Conservation (phyloP, 805 yeast species). For the Ogataea philodendri region DNA sequence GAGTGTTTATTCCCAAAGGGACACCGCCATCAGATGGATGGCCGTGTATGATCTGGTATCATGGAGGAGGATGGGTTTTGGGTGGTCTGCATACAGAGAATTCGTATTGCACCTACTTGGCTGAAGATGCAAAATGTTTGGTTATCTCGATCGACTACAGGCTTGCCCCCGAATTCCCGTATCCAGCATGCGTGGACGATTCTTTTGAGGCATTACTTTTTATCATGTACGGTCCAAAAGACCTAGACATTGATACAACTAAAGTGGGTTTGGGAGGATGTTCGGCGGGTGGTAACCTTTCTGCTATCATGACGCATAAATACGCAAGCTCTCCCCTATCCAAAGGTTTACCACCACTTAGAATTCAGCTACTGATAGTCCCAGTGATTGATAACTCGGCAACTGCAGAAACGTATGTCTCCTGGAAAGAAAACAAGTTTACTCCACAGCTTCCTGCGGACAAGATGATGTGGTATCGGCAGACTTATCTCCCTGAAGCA, state of each 20-base stretch:
- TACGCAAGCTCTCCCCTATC: conserved; percentile 30
- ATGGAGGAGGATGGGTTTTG: conserved; percentile 38
- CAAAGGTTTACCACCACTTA: conserved; percentile 34
- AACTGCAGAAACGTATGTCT: conserved; percentile 32
- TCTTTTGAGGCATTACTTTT: conserved; percentile 38
- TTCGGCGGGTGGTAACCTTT: conserved; percentile 45
- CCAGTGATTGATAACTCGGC: conserved; percentile 46
- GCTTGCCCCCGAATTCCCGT: conserved; percentile 49
- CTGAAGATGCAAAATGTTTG: conserved; percentile 35
- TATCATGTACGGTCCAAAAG: conserved; percentile 28
- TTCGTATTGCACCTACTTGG: conserved; percentile 41
- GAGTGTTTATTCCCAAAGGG: conserved; percentile 32
- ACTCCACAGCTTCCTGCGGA: conserved; percentile 45
- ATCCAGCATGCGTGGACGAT: conserved; percentile 48
- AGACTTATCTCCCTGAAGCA: conserved; percentile 41
- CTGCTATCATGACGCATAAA: conserved; percentile 37
- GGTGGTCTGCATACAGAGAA: conserved; percentile 37
- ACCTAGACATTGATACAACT: conserved; percentile 30
- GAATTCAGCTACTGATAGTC: conserved; percentile 41
- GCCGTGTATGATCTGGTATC: conserved; percentile 35
- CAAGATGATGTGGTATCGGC: conserved; percentile 46
- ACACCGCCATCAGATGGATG: conserved; percentile 24
- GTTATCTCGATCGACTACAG: conserved; percentile 48
- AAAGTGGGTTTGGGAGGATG: conserved; percentile 44
- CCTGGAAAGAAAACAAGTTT: conserved; percentile 40